Base-by-base conservation (phyloP, 306 rosid species). In the Spatholobus suberectus region DNA sequence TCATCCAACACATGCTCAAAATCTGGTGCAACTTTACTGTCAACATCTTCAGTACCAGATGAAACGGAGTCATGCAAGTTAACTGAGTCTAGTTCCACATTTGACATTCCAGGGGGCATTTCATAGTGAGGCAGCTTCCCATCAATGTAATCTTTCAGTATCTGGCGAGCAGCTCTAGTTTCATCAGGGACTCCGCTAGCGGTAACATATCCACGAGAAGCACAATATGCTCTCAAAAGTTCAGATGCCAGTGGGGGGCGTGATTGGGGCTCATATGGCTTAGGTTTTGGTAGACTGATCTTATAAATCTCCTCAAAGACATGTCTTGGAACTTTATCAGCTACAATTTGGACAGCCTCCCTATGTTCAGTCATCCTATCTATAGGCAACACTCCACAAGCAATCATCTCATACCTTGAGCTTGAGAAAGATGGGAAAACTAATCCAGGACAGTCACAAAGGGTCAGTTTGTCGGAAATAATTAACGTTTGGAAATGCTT, bases 351-450 rank as follows among this genome's bases (percentile, higher is more conserved):
- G 57, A 93, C 80, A 52, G 96, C 89, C 91, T 91, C 94, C 78
- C 91, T 85, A 61, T 90, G 91, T 85, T 91, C 92, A 1, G 94
- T 93, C 89, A 93, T 93, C 41, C 97, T 87, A 78, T 91, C 94
- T 63, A 93, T 88, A 34, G 97, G 97, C 84, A 93, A 85, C 57
- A 93, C 97, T 65, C 97, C 97, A 70, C 84, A 91, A 9, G 96
- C 94, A 84, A 93, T 88, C 97, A 93, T 93, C 79, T 91, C 91
- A 73, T 80, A 88, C 58, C 97, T 85, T 4, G 97, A 93, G 81
- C 97, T 93, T 3, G 97, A 87, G 82, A 91, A 93, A 38, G 97
- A 93, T 47, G 97, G 97, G 76, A 93, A 93, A 75, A 93, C 96
- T 52, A 93, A 82, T 43, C 97, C 97, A 47, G 97, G 97, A 76